Conservation (phyloP, 331 rosid genomes). For the Cydonia oblonga region DNA sequence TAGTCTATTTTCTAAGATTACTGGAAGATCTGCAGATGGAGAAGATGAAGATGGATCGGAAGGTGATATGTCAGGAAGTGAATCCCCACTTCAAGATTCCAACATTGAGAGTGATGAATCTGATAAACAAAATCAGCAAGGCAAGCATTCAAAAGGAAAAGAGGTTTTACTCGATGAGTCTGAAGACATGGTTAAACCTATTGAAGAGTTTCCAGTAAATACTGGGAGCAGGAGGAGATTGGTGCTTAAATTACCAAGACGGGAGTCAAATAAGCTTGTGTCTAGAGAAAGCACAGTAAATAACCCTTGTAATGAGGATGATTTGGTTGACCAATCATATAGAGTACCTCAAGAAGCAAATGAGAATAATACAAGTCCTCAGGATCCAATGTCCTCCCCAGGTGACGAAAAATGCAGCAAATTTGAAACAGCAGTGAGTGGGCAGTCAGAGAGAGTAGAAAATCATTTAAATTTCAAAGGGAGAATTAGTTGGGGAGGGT, state of each 20-base stretch:
- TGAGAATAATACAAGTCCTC: conserved; percentile 25
- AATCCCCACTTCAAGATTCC: conserved; percentile 55
- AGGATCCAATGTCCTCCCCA: conserved; percentile 23
- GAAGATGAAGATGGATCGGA: conserved; percentile 69
- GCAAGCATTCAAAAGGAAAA: conserved; percentile 60
- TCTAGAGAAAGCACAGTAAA: conserved; percentile 8
- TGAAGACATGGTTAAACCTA: conserved; percentile 32
- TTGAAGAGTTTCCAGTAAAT: conserved; percentile 34
- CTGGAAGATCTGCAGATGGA: conserved; percentile 63
- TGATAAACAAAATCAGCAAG: conserved; percentile 39
- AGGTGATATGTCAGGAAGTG: conserved; percentile 71
- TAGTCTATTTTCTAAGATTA: conserved; percentile 66
- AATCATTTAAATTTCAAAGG: conserved; percentile 34
- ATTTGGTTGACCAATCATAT: conserved; percentile 54
- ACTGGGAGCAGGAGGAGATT: conserved; percentile 50
- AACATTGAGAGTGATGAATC: conserved; percentile 75
- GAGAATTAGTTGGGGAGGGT: conserved; percentile 74
- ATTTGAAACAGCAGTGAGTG: conserved; percentile 29
- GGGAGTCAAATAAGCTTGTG: conserved; percentile 36
- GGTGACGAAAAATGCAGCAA: conserved; percentile 23
- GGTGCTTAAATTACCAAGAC: conserved; percentile 62
- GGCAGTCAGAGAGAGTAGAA: conserved; percentile 15
- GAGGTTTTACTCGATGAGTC: conserved; percentile 39
- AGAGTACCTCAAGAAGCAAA: conserved; percentile 34
- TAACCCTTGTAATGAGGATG: conserved; percentile 23